These are phyloP conservation scores for Phytophthora tubulina DNA, from an alignment of 352 stramenopile species.

Conservation along the genomic window DNA sequence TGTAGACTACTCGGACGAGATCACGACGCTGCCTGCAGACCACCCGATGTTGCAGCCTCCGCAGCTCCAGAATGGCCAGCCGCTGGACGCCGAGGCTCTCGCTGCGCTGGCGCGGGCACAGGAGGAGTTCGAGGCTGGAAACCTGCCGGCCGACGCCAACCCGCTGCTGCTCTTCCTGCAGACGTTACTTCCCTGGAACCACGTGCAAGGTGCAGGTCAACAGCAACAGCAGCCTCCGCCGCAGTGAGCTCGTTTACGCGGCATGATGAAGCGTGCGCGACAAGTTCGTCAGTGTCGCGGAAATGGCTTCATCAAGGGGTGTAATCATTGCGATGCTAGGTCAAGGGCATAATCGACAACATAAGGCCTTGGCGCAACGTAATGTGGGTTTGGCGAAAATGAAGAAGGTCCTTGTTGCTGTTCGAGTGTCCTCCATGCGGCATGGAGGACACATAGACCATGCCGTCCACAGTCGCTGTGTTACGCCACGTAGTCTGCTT, in stretches of 20 bases:
- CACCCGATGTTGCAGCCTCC: slow-evolving; percentile 87
- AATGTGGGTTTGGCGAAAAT: background rate
- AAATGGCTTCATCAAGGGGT: slow-evolving; percentile 21
- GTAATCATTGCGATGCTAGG: slow-evolving; percentile 4
- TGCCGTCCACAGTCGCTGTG: no score
- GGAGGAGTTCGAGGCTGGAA: slow-evolving; percentile 70
- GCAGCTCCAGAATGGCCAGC: slow-evolving; percentile 67
- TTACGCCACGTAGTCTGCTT: background rate
- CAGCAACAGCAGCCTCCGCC: slow-evolving; percentile 27
- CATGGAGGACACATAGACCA: no score
- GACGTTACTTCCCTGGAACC: slow-evolving; percentile 88
- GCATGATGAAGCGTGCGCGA: slow-evolving; percentile 7
- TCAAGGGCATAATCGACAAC: slow-evolving; percentile 3
- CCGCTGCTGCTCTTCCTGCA: slow-evolving; percentile 88
- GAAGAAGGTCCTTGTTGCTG: background rate
- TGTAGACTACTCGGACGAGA: slow-evolving; percentile 88
- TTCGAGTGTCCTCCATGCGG: background rate
- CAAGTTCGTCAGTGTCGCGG: slow-evolving; percentile 18
- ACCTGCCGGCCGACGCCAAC: slow-evolving; percentile 81
- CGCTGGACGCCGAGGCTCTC: slow-evolving; percentile 66
- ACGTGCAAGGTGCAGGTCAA: slow-evolving; percentile 66
- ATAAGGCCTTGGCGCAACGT: background rate
- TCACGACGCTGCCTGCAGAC: slow-evolving; percentile 84
- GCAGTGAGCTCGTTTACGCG: slow-evolving; percentile 28
- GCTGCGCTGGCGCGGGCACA: slow-evolving; percentile 67